These are phyloP conservation scores for Cladobotryum mycophilum DNA, from an alignment of 2,329 filamentous ascomycete genomes.

Conservation along the genomic window DNA sequence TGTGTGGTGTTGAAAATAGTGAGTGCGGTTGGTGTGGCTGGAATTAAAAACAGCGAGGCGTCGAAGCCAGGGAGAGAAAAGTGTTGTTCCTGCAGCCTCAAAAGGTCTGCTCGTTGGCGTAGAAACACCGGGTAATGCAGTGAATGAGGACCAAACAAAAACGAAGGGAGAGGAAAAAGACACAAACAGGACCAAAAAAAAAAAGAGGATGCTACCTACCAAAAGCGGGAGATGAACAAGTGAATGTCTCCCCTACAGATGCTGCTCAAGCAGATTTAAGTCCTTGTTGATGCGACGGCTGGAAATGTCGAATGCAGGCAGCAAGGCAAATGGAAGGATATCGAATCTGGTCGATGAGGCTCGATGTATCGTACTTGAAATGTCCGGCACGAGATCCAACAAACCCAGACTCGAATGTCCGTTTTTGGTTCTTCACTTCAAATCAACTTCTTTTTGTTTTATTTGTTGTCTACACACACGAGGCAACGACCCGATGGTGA, in stretches of 20 bases:
- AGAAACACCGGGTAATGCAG: constrained; percentile 2
- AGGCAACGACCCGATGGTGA: constrained; percentile 23
- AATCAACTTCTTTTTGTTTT: constrained; percentile 16
- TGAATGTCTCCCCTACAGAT: constrained; percentile 84
- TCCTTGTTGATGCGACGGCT: constrained; percentile 18
- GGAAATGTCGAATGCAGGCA: constrained; percentile 16
- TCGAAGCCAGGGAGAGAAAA: constrained; percentile 18
- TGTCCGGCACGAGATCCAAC: constrained; percentile 6
- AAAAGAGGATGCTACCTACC: constrained; percentile 41
- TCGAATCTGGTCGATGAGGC: constrained; percentile 4
- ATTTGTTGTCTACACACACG: constrained; percentile 31
- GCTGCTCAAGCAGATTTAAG: constrained; percentile 27
- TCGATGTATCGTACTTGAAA: constrained; percentile 1
- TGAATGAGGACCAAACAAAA: constrained; percentile 31
- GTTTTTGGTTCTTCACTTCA: constrained; percentile 26
- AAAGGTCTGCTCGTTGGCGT: constrained; percentile 4
- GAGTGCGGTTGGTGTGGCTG: constrained; percentile 9
- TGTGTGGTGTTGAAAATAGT: not conserved
- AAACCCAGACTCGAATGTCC: constrained; percentile 13
- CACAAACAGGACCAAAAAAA: not conserved
- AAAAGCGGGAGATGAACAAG: constrained; percentile 89
- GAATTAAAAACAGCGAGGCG: constrained; percentile 18
- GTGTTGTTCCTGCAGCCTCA: constrained; percentile 14
- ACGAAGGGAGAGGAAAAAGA: not conserved
- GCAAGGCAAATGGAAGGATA: constrained; percentile 7